Evolutionary conservation across 768 basidiomycete species (phyloP), one percentile per base, ranked within the genome.

Genomic region (Mycena filopes): DNA sequence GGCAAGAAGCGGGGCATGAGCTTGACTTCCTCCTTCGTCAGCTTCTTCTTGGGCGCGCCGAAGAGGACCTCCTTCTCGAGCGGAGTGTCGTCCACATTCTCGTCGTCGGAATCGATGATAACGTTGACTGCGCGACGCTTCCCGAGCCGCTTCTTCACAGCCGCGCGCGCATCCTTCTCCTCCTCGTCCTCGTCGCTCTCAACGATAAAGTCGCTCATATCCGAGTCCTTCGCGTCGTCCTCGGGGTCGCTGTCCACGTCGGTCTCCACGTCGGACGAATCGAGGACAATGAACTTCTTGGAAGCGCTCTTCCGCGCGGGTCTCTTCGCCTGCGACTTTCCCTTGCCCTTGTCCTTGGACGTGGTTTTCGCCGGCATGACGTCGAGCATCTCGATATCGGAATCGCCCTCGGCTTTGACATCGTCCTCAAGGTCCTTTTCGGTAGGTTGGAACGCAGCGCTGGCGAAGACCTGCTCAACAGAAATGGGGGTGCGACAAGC

Each of bases 371-470:
- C 46, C 72, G 53, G 43, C 18, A 71, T 68, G 26, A 68, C 68
- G 23, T 77, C 76, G n/a, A 69, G 68, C 73, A 76, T 76, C 43
- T 78, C 78, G 15, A 73, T 68, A 56, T 79, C 78, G 12, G 74
- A 75, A 54, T 75, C 77, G 7, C 76, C 76, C 40, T 68, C 63
- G n/a, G 36, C 15, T n/a, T 71, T 71, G 38, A 48, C 61, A 10
- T 70, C 70, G 5, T 50, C 62, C 29, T 60, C 49, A 41, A 83
- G 74, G n/a, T 86, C 83, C 20, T 76, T 76, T 41, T 87, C 83
- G 8, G 83, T 79, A 6, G 89, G 87, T 66, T 89, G 85, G 72
- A 94, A 93, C 0, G 87, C 89, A 1, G 72, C 72, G 10, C 86
- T 84, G 5, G 77, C 68, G 76, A 90, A 94, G 1, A 91, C 50